Base-by-base conservation (phyloP, 1,284 basidiomycete species). In the Athelia psychrophila region DNA sequence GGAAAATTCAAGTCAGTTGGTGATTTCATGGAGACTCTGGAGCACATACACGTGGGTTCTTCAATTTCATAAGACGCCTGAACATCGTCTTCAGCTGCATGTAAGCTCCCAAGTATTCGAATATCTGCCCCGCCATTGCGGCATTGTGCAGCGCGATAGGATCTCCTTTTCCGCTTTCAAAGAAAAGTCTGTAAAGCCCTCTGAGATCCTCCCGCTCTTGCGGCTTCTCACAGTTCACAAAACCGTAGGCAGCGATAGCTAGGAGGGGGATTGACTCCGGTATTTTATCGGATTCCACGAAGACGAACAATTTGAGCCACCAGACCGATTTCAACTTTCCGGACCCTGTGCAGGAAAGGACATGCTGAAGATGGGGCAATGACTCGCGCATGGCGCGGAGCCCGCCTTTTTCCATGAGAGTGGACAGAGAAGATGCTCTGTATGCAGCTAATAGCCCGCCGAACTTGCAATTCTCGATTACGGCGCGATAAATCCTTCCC, bases 181-280 rank as follows among this genome's bases (percentile, higher is more conserved):
- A 68, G 30, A 70, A 58, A 20, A 51, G 44, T 48, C 55, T 64
- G 58, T 74, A 75, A 6, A 69, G 40, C 2, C 59, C 58, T 25
- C 60, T 65, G 51, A 75, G 55, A 18, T 58, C 54, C 33, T 55
- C 44, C 16, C 48, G 51, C 40, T 74, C 71, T 8, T 42, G 52
- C 13, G 52, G 42, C 18, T 53, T 56, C 35, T 51, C 50, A 53
- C 72, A 73, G 50, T 73, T 72, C 9, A 59, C 54, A 55, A 71
- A 74, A 3, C 75, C 73, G 40, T 74, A 76, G n/a, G n/a, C n/a
- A n/a, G n/a, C n/a, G n/a, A n/a, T n/a, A 53, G 75, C 71, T 9
- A 57, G 59, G 2, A 5, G 1, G 3, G n/a, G n/a, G n/a, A 71
- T 54, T 1, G 66, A 42, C 2, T 50, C 56, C 2, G 16, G n/a